These are phyloP conservation scores for Cenococcum geophilum DNA, from an alignment of 495 filamentous ascomycete species.

Conservation along the genomic window DNA sequence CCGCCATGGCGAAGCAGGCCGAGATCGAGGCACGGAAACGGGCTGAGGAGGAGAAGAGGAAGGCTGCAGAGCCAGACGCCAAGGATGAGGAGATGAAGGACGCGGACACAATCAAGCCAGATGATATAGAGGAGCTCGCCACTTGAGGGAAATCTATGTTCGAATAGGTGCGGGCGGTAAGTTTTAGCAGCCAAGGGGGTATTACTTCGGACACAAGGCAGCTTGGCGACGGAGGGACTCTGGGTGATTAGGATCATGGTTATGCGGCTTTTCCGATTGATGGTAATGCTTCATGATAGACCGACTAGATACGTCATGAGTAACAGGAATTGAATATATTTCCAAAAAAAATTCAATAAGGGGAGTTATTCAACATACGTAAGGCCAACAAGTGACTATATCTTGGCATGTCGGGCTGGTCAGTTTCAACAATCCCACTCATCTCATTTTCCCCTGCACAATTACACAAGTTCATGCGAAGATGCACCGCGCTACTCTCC, in stretches of 20 bases:
- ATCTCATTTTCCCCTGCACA: too few species aligned
- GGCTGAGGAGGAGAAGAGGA: slow-evolving; percentile 61
- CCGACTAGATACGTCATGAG: not conserved
- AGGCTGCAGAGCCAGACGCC: slow-evolving; percentile 43
- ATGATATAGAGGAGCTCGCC: slow-evolving; percentile 37
- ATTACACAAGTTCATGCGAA: too few species aligned
- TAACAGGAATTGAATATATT: not conserved
- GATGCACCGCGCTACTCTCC: too few species aligned
- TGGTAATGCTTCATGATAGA: slow-evolving; percentile 5
- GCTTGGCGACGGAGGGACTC: not conserved
- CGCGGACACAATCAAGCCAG: slow-evolving; percentile 36
- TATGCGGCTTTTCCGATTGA: not conserved
- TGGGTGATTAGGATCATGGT: not conserved
- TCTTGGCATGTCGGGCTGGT: too few species aligned
- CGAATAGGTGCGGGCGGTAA: not conserved
- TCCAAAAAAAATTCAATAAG: too few species aligned
- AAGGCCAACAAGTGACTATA: too few species aligned
- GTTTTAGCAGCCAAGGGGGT: too few species aligned
- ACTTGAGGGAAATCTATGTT: slow-evolving; percentile 6
- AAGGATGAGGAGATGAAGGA: slow-evolving; percentile 43
- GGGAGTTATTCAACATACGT: too few species aligned
- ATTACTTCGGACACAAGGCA: not conserved
- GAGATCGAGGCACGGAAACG: slow-evolving; percentile 67
- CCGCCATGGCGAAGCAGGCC: slow-evolving; percentile 38
- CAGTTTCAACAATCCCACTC: too few species aligned